Evolutionary conservation across 2,329 filamentous ascomycete species (phyloP).

Genomic region (Eurotiales sp.): DNA sequence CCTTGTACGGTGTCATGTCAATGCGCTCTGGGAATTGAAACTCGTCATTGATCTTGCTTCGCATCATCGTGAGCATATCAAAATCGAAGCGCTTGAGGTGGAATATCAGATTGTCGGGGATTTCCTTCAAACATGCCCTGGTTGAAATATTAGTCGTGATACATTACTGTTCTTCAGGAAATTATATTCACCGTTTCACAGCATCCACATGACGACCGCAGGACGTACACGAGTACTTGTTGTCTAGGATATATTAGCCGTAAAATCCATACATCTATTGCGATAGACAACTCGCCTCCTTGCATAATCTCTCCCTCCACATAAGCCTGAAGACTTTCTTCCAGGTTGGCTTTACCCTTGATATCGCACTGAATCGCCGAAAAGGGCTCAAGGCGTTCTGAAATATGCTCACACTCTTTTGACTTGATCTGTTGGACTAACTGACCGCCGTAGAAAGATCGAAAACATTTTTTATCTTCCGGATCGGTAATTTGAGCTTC

Average conservation of each 20-base stretch:
- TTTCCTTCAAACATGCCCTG: conserved; percentile 83
- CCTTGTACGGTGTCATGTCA: conserved; percentile 84
- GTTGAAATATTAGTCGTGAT: conserved; percentile 6
- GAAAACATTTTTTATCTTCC: conserved; percentile 68
- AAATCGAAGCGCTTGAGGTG: conserved; percentile 68
- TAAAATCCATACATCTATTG: not conserved
- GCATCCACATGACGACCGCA: conserved; percentile 89
- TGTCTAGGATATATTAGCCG: conserved; percentile 55
- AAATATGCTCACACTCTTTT: conserved; percentile 90
- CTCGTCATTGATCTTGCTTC: conserved; percentile 92
- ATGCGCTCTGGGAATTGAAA: conserved; percentile 83
- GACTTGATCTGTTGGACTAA: conserved; percentile 94
- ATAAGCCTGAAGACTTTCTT: conserved; percentile 90
- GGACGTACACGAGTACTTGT: conserved; percentile 94
- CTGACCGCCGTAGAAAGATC: conserved; percentile 84
- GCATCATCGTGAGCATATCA: conserved; percentile 61
- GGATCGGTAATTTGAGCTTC: conserved; percentile 71
- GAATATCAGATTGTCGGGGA: conserved; percentile 92
- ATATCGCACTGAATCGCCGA: conserved; percentile 95
- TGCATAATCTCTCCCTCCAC: conserved; percentile 96
- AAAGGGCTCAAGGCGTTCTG: conserved; percentile 83
- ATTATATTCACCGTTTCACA: conserved; percentile 64
- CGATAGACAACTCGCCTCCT: conserved; percentile 55
- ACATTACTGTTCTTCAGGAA: conserved; percentile 13
- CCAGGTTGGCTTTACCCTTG: conserved; percentile 77